Evolutionary conservation across 805 yeast species (phyloP).

Genomic region (Cyberlindnera euphorbiiphila): DNA sequence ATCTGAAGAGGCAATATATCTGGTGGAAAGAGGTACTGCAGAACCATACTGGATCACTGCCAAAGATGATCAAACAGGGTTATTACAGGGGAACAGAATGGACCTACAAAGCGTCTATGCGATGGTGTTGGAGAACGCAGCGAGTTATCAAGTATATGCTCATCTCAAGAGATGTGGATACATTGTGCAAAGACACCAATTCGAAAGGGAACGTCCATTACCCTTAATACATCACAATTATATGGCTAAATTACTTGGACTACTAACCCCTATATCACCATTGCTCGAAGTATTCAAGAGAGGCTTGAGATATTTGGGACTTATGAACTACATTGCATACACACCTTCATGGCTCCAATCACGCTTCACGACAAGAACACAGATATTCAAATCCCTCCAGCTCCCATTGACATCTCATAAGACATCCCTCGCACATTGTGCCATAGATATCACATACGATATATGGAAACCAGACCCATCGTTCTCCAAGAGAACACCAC

Average conservation of each 20-base stretch:
- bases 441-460: slow-evolving; percentile 39
- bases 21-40: slow-evolving; percentile 76
- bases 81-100: slow-evolving; percentile 27
- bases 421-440: no score
- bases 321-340: slow-evolving; percentile 15
- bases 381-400: slow-evolving; percentile 30
- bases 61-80: slow-evolving; percentile 31
- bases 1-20: slow-evolving; percentile 69
- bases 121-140: slow-evolving; percentile 41
- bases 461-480: slow-evolving; percentile 81
- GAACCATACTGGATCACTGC: slow-evolving; percentile 31
- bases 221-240: no score
- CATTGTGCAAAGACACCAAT: slow-evolving; percentile 41
- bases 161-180: slow-evolving; percentile 77
- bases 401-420: slow-evolving; percentile 26
- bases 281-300: background rate
- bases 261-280: background rate
- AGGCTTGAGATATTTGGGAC: slow-evolving; percentile 1
- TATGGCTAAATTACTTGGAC: no score
- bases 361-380: slow-evolving; percentile 24
- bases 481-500: slow-evolving; percentile 69
- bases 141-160: slow-evolving; percentile 64
- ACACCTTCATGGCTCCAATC: slow-evolving; percentile 19
- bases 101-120: slow-evolving; percentile 64
- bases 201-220: slow-evolving; percentile 10